Evolutionary conservation across 2,329 filamentous ascomycete genomes (phyloP).

Genomic region (Penicillium sclerotigenum): DNA sequence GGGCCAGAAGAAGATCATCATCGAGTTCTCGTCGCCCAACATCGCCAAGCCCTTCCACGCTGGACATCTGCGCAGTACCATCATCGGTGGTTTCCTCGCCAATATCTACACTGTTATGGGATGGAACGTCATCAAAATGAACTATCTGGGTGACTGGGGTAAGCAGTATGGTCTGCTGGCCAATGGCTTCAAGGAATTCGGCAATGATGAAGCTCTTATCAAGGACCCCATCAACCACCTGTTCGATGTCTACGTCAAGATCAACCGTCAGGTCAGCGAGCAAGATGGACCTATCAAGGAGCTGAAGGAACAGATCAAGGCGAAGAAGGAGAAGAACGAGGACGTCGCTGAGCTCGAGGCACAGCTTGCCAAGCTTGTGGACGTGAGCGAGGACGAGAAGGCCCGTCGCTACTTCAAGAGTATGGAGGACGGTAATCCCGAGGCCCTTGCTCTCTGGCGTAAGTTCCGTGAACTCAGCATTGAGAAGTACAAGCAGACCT

Average conservation of each 20-base stretch:
- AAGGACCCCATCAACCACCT: slow-evolving; percentile 63
- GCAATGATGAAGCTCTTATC: slow-evolving; percentile 57
- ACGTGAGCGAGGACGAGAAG: slow-evolving; percentile 57
- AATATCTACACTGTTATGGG: slow-evolving; percentile 61
- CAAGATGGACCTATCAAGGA: slow-evolving; percentile 58
- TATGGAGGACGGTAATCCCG: slow-evolving; percentile 61
- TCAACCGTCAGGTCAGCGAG: slow-evolving; percentile 55
- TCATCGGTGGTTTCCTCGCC: slow-evolving; percentile 63
- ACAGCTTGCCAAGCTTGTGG: slow-evolving; percentile 48
- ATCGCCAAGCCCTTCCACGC: slow-evolving; percentile 67
- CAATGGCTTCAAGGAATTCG: slow-evolving; percentile 61
- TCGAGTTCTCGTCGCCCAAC: slow-evolving; percentile 66
- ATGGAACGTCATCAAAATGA: slow-evolving; percentile 62
- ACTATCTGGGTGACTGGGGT: slow-evolving; percentile 67
- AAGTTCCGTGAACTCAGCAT: slow-evolving; percentile 64
- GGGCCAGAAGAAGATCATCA: slow-evolving; percentile 57
- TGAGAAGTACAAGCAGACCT: slow-evolving; percentile 62
- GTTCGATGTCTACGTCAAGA: slow-evolving; percentile 65
- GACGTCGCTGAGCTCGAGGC: slow-evolving; percentile 49
- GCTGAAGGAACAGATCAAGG: slow-evolving; percentile 50
- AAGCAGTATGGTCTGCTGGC: slow-evolving; percentile 65
- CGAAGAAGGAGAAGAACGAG: slow-evolving; percentile 49
- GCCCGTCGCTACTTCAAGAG: slow-evolving; percentile 64
- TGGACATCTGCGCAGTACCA: slow-evolving; percentile 63
- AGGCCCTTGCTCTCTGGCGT: slow-evolving; percentile 60